Conservation (phyloP, 1,139 yeast species). For the Chernovozyma sophiae-reginae region DNA sequence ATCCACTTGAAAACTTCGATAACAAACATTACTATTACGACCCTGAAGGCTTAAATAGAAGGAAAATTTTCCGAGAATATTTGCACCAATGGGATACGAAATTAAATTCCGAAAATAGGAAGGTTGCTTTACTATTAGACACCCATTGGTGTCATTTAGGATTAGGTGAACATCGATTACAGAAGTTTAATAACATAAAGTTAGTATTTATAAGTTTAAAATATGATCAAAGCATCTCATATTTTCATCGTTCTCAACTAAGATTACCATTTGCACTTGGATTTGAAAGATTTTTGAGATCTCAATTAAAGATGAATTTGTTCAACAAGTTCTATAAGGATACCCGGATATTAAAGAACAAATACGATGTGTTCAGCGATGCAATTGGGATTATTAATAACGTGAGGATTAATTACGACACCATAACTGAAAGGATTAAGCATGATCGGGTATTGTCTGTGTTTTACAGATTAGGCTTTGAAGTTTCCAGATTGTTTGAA, state of each 20-base stretch:
- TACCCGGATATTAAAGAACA: slow-evolving; percentile 1
- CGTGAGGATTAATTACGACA: slow-evolving; percentile 6
- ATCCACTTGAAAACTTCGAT: slow-evolving; percentile 4
- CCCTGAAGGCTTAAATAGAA: slow-evolving; percentile 13
- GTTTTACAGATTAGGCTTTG: slow-evolving; percentile 9
- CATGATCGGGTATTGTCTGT: slow-evolving; percentile 6
- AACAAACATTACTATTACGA: slow-evolving; percentile 8
- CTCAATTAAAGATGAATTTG: slow-evolving; percentile 9
- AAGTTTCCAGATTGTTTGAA: slow-evolving; percentile 9
- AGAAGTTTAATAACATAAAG: slow-evolving; percentile 7
- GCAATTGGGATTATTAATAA: slow-evolving; percentile 7
- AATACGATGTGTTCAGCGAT: slow-evolving; percentile 4
- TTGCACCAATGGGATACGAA: slow-evolving; percentile 11
- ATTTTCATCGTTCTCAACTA: slow-evolving; percentile 5
- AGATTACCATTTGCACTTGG: slow-evolving; percentile 8
- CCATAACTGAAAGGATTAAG: slow-evolving; percentile 5
- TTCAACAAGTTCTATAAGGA: slow-evolving; percentile 12
- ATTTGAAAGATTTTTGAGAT: slow-evolving; percentile 6
- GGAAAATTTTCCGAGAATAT: slow-evolving; percentile 10
- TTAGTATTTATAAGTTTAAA: slow-evolving; percentile 6
- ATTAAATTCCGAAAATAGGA: slow-evolving; percentile 8
- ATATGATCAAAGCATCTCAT: slow-evolving; percentile 6
- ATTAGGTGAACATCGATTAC: slow-evolving; percentile 8
- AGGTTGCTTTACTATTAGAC: slow-evolving; percentile 12
- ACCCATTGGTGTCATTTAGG: slow-evolving; percentile 14